A percentile compares a stretch with the other conserved stretches of the same genome.
Conservation (phyloP, 176 grass and related monocot species). For the Aegilops speltoides region DNA sequence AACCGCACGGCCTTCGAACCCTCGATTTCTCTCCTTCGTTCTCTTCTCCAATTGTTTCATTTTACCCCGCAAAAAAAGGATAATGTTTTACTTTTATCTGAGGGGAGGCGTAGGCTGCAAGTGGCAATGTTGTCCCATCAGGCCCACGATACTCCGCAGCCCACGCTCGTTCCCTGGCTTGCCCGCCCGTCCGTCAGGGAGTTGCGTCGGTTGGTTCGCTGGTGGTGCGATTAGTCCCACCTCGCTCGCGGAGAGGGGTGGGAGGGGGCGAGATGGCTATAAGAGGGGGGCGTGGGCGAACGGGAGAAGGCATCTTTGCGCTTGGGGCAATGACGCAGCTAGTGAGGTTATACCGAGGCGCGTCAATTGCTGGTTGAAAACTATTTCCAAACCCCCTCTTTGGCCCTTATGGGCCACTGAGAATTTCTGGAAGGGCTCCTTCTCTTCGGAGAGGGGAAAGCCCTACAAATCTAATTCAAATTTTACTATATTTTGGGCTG, state of each 20-base stretch:
- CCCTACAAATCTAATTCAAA: not conserved
- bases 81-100: no score
- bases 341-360: constrained; percentile 70
- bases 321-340: constrained; percentile 99
- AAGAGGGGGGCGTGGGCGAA: accelerated
- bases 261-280: accelerated
- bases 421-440: not conserved
- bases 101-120: no score
- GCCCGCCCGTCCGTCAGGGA: no score
- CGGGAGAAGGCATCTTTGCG: constrained; percentile 20
- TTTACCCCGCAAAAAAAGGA: no score
- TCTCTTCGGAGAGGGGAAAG: not conserved
- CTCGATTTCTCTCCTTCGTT: no score
- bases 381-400: constrained; percentile 88
- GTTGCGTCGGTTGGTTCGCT: not conserved
- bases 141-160: no score
- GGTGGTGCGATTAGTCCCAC: constrained; percentile 23
- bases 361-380: constrained; percentile 99
- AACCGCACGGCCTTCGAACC: no score
- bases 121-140: no score
- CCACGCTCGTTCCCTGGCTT: not conserved
- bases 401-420: constrained; percentile 2
- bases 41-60: no score
- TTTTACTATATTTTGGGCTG: not conserved
- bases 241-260: not conserved